Percentiles rank a stretch among this genome's conserved stretches.
Conservation (phyloP, 805 yeast genomes). For the Candida maesae region DNA sequence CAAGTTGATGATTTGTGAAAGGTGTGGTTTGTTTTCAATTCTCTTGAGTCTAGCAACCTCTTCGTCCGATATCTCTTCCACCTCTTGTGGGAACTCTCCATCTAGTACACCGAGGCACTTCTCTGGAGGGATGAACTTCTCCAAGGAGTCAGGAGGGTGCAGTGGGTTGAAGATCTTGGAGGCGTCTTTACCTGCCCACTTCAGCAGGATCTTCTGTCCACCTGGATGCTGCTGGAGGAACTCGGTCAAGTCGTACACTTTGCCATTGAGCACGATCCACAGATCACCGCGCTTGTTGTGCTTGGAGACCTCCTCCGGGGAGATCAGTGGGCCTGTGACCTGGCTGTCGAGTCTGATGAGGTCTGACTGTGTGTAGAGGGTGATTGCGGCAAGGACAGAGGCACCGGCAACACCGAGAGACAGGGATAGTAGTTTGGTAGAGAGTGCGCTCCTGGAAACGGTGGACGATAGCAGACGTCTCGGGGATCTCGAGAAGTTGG, state of each 20-base stretch:
- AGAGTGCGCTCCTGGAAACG: no score
- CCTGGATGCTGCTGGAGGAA: conserved; percentile 82
- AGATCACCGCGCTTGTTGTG: conserved; percentile 54
- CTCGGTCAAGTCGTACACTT: conserved; percentile 56
- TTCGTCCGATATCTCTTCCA: conserved; percentile 29
- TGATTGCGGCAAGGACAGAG: not conserved
- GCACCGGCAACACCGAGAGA: not conserved
- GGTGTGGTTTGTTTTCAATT: conserved; percentile 57
- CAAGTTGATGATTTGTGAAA: conserved; percentile 67
- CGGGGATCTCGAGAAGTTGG: no score
- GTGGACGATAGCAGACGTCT: no score
- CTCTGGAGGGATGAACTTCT: conserved; percentile 51
- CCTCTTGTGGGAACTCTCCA: conserved; percentile 35
- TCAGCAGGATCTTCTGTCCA: conserved; percentile 67
- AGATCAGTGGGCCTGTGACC: conserved; percentile 10
- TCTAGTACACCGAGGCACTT: conserved; percentile 59
- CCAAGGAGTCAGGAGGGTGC: conserved; percentile 86
- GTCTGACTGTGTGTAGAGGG: no score
- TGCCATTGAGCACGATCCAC: conserved; percentile 82
- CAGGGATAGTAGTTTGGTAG: not conserved
- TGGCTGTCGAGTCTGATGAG: not conserved
- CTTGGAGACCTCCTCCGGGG: conserved; percentile 27
- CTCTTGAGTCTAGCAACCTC: conserved; percentile 41
- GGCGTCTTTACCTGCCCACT: conserved; percentile 82
- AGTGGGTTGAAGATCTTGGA: conserved; percentile 82